Base-by-base conservation (phyloP, 2,329 filamentous ascomycete genomes). In the Diplodia mutila region DNA sequence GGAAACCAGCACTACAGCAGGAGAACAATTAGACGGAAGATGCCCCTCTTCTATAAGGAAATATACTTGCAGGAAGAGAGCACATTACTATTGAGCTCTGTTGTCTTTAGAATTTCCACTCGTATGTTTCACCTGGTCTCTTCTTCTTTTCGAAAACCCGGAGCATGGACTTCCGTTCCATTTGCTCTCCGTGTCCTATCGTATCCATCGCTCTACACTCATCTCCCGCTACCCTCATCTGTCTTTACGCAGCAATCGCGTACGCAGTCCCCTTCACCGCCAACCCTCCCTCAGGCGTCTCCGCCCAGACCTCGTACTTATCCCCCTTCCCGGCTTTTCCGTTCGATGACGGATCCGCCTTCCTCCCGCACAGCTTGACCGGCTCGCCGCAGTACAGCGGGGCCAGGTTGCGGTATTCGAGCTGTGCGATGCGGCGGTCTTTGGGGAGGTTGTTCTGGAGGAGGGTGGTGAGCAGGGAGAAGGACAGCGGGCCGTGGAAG, bases 401-500 rank as follows among this genome's bases (percentile, higher is more conserved):
- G 11, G 90, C 87, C 29, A 96, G 78, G 76, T 97, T 97, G 61
- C 88, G 87, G 78, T 98, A 98, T 65, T 90, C 85, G 63, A 97
- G 86, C 12, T 77, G 82, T 55, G 79, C 76, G 25, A 94, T 79
- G 21, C 74, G 72, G 57, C 80, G 76, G 18, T 67, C 69, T 9
- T 61, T 21, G 14, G 23, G 48, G 2, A 69, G 67, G 42, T 65
- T 59, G 46, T 55, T 57, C 59, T 84, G 80, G 27, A 97, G 77
- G 4, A 90, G 84, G 18, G 88, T 86, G 42, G 97, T 83, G 83
- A 97, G 89, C 6, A 98, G 82, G 0, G 90, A 89, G 49, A 96
- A 84, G 1, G 88, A 89, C 65, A 99, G 82, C 0, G 95, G 94
- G 0, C 95, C 95, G 74, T 98, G 95, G 66, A 98, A 91, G 18